Evolutionary conservation across 805 yeast genomes (phyloP), one percentile per base, ranked within the genome.

Genomic region (Candida sithepensis): DNA sequence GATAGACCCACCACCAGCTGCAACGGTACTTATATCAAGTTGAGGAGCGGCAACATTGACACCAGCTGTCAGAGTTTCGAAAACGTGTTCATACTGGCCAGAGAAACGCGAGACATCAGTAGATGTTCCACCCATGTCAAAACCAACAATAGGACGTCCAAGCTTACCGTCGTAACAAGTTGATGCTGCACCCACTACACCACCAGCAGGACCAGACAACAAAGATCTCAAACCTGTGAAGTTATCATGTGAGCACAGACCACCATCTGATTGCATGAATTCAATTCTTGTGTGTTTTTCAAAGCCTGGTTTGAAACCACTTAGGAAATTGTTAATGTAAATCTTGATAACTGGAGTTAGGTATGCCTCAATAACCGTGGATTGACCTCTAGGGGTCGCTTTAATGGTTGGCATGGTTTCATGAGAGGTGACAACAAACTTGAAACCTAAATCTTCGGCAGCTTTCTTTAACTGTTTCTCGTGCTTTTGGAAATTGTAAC

Each of bases 211-310:
- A 2, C 98, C 98, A 1, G 97, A 88, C 32, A 92, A 68, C 42
- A 92, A 86, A 3, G 98, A 96, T 56, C 82, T 77, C 34, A 92
- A 71, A 2, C 98, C 98, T 0, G 96, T 70, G 84, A 63, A 92
- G 92, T 42, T 79, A 76, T 20, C 80, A 72, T 59, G 94, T 90
- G 47, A 89, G 89, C 20, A 91, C 90, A 92, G 74, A 2, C 98
- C 98, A 48, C 98, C 98, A 64, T 92, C 96, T 12, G 96, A 87
- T 67, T 92, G 96, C 98, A 92, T 92, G 66, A 92, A 92, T 55
- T 85, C 84, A 49, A 68, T 12, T 70, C 70, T 9, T 77, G 64
- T 1, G 80, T 80, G 40, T 79, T 77, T 20, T 66, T 66, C 50
- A 88, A 73, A 3, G n/a, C 94, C 94, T 2, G 71, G 59, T 43